phyloP scores from a whole-genome alignment of 805 yeast species.

The Suhomyces prunicola region DNA sequence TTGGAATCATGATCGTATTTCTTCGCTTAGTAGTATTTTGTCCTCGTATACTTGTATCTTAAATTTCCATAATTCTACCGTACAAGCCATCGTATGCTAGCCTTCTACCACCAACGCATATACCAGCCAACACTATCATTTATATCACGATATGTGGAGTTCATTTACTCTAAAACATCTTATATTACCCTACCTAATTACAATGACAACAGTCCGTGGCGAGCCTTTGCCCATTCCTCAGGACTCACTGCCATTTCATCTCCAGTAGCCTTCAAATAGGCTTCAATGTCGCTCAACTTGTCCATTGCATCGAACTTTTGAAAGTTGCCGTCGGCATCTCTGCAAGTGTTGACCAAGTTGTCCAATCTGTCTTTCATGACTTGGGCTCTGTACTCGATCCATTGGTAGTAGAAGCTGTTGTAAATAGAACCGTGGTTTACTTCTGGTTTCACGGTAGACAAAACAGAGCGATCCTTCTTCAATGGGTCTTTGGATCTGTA shows the following conservation, averaged over 20 bases:
- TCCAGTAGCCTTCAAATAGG: constrained; percentile 25
- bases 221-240: constrained; percentile 13
- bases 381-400: constrained; percentile 32
- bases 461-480: constrained; percentile 28
- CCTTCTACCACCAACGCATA: too few relatives aligned
- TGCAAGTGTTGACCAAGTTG: constrained; percentile 13
- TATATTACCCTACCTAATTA: neutral
- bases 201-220: neutral
- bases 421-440: constrained; percentile 33
- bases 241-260: constrained; percentile 28
- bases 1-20: too few relatives aligned
- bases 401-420: constrained; percentile 35
- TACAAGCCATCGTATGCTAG: too few relatives aligned
- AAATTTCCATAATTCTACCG: too few relatives aligned
- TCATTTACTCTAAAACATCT: too few relatives aligned
- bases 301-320: constrained; percentile 19
- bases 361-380: constrained; percentile 25
- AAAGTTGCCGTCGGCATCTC: constrained; percentile 16
- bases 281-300: constrained; percentile 22
- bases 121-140: too few relatives aligned
- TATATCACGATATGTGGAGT: too few relatives aligned
- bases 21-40: too few relatives aligned
- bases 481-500: constrained; percentile 32
- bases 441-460: constrained; percentile 39
- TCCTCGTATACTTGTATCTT: too few relatives aligned